phyloP scores from a whole-genome alignment of 768 basidiomycete genomes.

The Amanita thiersii region DNA sequence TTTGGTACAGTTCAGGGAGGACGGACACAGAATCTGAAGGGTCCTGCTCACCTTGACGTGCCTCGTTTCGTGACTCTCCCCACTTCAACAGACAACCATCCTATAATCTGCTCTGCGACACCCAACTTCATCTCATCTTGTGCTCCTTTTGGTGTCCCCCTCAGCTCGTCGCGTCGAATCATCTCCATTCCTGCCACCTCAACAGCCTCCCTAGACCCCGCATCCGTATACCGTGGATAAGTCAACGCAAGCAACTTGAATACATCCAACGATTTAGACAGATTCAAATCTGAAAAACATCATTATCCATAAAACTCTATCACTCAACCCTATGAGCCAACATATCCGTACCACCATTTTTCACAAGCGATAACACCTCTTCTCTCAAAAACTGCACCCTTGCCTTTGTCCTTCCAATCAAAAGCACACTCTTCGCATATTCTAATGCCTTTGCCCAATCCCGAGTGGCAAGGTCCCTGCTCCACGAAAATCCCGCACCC shows the following conservation, averaged over 20 bases:
- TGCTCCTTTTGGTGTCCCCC: constrained; percentile 30
- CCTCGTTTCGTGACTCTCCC: constrained; percentile 45
- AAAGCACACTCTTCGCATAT: constrained; percentile 1
- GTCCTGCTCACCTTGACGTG: constrained; percentile 42
- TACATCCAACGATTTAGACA: constrained; percentile 58
- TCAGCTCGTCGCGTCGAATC: constrained; percentile 53
- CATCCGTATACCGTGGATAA: constrained; percentile 73
- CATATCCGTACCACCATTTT: constrained; percentile 5
- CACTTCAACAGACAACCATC: constrained; percentile 69
- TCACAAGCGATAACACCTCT: constrained; percentile 1
- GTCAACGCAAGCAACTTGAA: constrained; percentile 69
- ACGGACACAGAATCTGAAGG: constrained; percentile 1
- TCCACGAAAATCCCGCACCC: constrained; percentile 2
- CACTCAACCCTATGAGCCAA: constrained; percentile 2
- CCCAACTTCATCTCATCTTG: constrained; percentile 41
- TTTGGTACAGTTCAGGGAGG: constrained; percentile 13
- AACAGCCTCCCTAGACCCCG: constrained; percentile 61
- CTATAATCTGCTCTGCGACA: constrained; percentile 62
- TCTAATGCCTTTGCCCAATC: constrained; percentile 8
- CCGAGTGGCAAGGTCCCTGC: neutral
- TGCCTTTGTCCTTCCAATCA: constrained; percentile 5
- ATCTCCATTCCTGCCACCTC: constrained; percentile 59
- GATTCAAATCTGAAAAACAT: constrained; percentile 39
- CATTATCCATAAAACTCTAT: constrained; percentile 1
- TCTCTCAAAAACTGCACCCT: constrained; percentile 4